A percentile compares a stretch with the other conserved stretches of the same genome.
phyloP scores from a whole-genome alignment of 1,284 basidiomycete species.

The Cronartium quercuum region DNA sequence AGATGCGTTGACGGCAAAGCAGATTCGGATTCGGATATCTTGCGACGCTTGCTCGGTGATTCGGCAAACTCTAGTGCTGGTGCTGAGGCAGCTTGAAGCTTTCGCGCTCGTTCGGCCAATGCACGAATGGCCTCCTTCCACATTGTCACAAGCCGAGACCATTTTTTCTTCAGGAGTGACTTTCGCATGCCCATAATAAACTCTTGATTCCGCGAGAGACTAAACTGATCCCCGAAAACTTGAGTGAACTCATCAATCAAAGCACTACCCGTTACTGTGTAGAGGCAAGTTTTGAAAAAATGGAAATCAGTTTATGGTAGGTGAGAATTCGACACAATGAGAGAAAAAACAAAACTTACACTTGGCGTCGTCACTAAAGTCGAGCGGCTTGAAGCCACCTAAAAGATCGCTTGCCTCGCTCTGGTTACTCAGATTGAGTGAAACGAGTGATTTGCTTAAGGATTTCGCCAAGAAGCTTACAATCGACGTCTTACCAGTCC shows the following conservation, averaged over 20 bases:
- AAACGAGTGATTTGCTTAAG: constrained; percentile 71
- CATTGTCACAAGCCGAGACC: constrained; percentile 20
- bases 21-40: constrained; percentile 55
- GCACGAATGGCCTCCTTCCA: constrained; percentile 22
- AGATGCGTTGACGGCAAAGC: constrained; percentile 46
- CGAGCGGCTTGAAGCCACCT: constrained; percentile 91
- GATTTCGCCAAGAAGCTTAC: constrained; percentile 79
- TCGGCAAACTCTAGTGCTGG: constrained; percentile 15
- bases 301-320: not conserved
- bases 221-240: constrained; percentile 83
- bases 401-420: constrained; percentile 91
- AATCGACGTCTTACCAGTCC: constrained; percentile 94
- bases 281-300: too few relatives aligned
- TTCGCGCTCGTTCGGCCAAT: constrained; percentile 6
- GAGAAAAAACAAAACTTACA: constrained; percentile 40
- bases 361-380: constrained; percentile 52
- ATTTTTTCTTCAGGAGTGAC: constrained; percentile 29
- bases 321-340: not conserved
- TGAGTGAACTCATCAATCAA: constrained; percentile 73
- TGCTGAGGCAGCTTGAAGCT: not conserved
- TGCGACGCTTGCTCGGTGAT: constrained; percentile 66
- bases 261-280: constrained; percentile 63
- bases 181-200: constrained; percentile 54
- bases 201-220: constrained; percentile 77
- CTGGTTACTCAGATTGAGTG: constrained; percentile 92